These are phyloP conservation scores for Petunia axillaris DNA, from an alignment of 257 asterid genomes.

Conservation along the genomic window DNA sequence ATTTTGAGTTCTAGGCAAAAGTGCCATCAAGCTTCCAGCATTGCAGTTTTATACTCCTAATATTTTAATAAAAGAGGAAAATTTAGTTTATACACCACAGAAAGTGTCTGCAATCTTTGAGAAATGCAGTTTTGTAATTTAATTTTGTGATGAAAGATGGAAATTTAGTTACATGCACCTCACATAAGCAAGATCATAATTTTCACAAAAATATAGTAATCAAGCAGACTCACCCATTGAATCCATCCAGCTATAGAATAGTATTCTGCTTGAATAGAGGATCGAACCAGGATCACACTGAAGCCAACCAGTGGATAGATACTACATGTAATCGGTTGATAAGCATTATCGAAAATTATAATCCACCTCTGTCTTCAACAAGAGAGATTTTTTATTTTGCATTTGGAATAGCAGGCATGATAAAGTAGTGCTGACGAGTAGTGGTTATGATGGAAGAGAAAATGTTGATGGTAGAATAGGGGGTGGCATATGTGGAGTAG, in stretches of 20 bases:
- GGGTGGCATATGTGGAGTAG: too few relatives aligned
- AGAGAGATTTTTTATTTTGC: not conserved
- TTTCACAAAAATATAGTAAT: not conserved
- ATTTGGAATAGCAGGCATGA: too few relatives aligned
- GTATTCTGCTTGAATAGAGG: slow-evolving; percentile 70
- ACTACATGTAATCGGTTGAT: slow-evolving; percentile 47
- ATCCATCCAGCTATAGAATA: slow-evolving; percentile 63
- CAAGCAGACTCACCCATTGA: slow-evolving; percentile 67
- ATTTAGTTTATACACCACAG: too few relatives aligned
- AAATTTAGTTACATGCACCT: not conserved
- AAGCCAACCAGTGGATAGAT: slow-evolving; percentile 94
- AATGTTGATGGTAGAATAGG: too few relatives aligned
- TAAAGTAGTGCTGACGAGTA: too few relatives aligned
- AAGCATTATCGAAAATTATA: slow-evolving; percentile 1
- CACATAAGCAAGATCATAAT: not conserved
- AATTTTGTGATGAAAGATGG: not conserved
- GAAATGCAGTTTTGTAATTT: not conserved
- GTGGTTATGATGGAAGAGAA: too few relatives aligned
- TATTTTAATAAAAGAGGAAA: too few relatives aligned
- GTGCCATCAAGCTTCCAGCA: too few relatives aligned
- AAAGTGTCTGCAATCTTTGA: not conserved
- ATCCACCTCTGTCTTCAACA: not conserved
- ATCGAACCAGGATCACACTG: slow-evolving; percentile 78
- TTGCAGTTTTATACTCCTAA: too few relatives aligned
- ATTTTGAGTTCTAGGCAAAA: not conserved